phyloP scores from a whole-genome alignment of 495 filamentous ascomycete species.

The Bryoglossum gracile region DNA sequence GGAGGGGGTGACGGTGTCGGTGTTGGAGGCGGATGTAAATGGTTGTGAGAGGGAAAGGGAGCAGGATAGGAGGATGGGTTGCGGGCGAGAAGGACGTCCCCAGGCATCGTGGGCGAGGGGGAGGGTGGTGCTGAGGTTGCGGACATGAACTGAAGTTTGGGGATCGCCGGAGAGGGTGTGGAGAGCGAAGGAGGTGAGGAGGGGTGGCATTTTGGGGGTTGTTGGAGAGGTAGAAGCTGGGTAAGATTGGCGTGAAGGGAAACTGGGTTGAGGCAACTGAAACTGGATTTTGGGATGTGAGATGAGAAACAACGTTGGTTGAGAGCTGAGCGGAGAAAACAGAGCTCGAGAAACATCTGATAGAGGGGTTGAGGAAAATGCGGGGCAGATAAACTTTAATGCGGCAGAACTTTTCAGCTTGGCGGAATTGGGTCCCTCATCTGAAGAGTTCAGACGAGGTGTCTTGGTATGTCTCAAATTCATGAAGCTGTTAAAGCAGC shows the following conservation, averaged over 20 bases:
- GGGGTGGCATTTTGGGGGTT: slow-evolving; percentile 1
- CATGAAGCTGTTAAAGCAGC: too few relatives aligned
- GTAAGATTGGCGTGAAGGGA: neutral
- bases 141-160: slow-evolving; percentile 37
- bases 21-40: slow-evolving; percentile 39
- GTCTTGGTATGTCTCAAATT: too few relatives aligned
- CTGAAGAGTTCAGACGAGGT: too few relatives aligned
- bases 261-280: too few relatives aligned
- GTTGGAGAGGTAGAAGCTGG: neutral
- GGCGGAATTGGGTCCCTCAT: too few relatives aligned
- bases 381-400: too few relatives aligned
- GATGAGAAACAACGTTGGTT: too few relatives aligned
- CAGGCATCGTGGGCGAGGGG: slow-evolving; percentile 47
- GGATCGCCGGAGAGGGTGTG: neutral
- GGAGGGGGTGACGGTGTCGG: slow-evolving; percentile 42
- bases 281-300: too few relatives aligned
- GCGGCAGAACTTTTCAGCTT: too few relatives aligned
- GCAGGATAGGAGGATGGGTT: slow-evolving; percentile 48
- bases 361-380: too few relatives aligned
- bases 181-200: slow-evolving; percentile 8
- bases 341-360: too few relatives aligned
- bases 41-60: slow-evolving; percentile 37
- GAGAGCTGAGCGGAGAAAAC: too few relatives aligned
- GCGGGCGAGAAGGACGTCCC: slow-evolving; percentile 39
- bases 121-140: slow-evolving; percentile 27